Evolutionary conservation across 345 rosid species (phyloP).

Genomic region (Acer saccharum): DNA sequence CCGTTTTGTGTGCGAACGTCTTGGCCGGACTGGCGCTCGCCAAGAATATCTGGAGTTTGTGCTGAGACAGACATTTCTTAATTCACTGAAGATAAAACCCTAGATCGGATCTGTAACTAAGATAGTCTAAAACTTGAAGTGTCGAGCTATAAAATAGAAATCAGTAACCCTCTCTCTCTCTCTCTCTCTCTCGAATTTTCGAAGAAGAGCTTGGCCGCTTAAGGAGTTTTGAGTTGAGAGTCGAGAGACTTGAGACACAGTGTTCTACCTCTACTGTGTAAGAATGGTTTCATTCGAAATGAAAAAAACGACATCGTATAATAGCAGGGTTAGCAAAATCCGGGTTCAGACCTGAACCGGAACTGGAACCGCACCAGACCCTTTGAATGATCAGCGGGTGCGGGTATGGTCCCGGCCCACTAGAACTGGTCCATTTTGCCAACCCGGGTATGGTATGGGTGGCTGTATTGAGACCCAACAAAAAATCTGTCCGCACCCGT

Average conservation of each 20-base stretch:
- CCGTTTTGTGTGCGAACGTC: constrained; percentile 98
- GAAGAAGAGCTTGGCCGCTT: not conserved
- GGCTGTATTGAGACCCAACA: too few relatives aligned
- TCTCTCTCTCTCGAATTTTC: constrained; percentile 27
- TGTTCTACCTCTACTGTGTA: too few relatives aligned
- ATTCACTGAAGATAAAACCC: constrained; percentile 20
- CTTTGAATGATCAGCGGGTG: too few relatives aligned
- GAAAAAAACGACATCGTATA: too few relatives aligned
- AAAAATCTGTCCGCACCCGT: too few relatives aligned
- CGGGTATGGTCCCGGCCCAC: too few relatives aligned
- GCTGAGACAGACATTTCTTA: constrained; percentile 55
- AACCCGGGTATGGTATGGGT: too few relatives aligned
- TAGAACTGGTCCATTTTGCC: too few relatives aligned
- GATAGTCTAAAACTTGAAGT: not conserved
- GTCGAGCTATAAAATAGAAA: constrained; percentile 14
- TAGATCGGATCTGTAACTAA: constrained; percentile 37
- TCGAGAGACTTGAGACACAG: not conserved
- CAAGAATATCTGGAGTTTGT: constrained; percentile 79
- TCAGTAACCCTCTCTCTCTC: too few relatives aligned
- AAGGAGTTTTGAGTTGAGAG: not conserved
- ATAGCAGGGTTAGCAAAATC: too few relatives aligned
- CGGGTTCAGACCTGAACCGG: too few relatives aligned
- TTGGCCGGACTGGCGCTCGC: constrained; percentile 91
- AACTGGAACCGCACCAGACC: too few relatives aligned
- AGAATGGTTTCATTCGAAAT: not conserved